Evolutionary conservation across 345 rosid species (phyloP), one percentile per base, ranked within the genome.

Genomic region (Bruguiera parviflora): DNA sequence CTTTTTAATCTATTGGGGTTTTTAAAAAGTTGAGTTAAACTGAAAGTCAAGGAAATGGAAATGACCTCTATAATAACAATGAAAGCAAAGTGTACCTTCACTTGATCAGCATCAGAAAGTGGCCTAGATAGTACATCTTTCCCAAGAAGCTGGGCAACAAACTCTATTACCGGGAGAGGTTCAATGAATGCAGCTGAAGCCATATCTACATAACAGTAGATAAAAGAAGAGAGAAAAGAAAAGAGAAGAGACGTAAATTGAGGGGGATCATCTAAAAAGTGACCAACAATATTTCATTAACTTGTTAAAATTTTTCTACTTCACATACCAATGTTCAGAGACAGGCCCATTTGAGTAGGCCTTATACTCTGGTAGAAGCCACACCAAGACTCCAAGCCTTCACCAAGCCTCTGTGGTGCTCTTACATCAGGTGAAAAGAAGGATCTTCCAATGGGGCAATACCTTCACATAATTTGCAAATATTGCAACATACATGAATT

Each of bases 331-430:
- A 95, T 92, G 81, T 90, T 95, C 31, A 95, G 77, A 43, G 98
- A 92, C 78, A 95, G 77, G 74, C 99, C 99, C 99, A 95, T 95
- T 49, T 92, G 99, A 0, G 99, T 95, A 11, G 99, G 98, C 77
- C 99, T 86, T 64, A 95, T 90, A 68, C 99, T 95, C 74, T 95
- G 98, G 70, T 92, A 95, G 77, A 92, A 95, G 32, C 99, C 99
- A 63, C 97, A 92, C 99, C 99, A 95, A 21, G 96, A 88, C 86
- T 95, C 97, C 78, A 95, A 85, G 65, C 99, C 99, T 21, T 95
- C 99, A 65, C 99, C 97, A 9, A 95, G 92, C 31, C 89, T 72
- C 63, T 88, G 96, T 0, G 96, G 96, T 33, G 81, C 78, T 80
- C 91, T 81, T 61, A 90, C 80, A 78, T 83, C 85, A 18, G 97